Evolutionary conservation across 208 protist genomes (phyloP).

Genomic region (Strigomonas galati): DNA sequence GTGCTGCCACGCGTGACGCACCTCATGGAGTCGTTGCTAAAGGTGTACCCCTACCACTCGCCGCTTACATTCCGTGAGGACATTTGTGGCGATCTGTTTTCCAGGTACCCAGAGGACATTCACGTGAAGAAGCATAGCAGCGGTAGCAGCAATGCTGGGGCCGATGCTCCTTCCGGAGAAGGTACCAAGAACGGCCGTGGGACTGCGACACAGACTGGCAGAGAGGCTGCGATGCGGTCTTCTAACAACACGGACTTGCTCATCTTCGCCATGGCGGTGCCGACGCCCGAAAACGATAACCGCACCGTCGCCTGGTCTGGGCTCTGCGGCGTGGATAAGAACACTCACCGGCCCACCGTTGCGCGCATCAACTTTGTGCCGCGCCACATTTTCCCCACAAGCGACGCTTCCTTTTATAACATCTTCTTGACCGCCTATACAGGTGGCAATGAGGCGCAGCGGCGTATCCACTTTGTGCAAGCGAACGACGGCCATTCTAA

Average conservation of each 20-base stretch:
- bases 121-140: neutral
- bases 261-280: conserved; percentile 53
- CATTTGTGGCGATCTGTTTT: conserved; percentile 23
- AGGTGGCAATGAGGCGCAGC: neutral
- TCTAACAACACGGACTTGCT: conserved; percentile 35
- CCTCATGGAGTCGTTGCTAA: conserved; percentile 29
- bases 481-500: neutral
- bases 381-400: conserved; percentile 2
- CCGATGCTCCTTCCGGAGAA: no score
- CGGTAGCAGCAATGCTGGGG: no score
- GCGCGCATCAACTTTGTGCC: conserved; percentile 57
- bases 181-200: no score
- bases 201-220: no score
- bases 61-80: neutral
- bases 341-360: conserved; percentile 32
- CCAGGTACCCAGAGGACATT: conserved; percentile 28
- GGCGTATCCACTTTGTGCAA: neutral
- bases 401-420: neutral
- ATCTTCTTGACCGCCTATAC: neutral
- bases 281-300: conserved; percentile 16
- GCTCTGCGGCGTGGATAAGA: conserved; percentile 30
- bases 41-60: conserved; percentile 14
- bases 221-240: neutral
- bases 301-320: conserved; percentile 41
- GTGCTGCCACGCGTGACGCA: conserved; percentile 25